Evolutionary conservation across 495 filamentous ascomycete genomes (phyloP).

Genomic region (Aspergillus coremiiformis): DNA sequence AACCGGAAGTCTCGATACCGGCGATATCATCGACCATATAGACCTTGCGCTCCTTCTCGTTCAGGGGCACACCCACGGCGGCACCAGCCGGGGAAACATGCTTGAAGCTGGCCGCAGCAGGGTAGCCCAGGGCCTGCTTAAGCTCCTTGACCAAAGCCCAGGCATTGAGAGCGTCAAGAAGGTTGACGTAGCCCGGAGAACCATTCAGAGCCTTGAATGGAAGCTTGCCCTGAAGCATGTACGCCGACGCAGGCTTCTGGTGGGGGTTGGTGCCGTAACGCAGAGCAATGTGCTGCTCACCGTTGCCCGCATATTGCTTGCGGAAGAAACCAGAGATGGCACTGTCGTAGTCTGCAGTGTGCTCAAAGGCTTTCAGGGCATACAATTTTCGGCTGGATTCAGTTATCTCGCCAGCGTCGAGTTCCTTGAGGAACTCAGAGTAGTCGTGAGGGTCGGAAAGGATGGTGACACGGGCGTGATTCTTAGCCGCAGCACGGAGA

Average conservation of each 20-base stretch:
- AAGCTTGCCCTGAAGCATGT: slow-evolving; percentile 58
- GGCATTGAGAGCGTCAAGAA: slow-evolving; percentile 91
- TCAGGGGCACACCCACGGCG: slow-evolving; percentile 82
- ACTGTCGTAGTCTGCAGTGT: slow-evolving; percentile 94
- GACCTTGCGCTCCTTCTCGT: slow-evolving; percentile 81
- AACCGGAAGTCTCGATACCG: slow-evolving; percentile 70
- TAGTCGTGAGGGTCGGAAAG: slow-evolving; percentile 91
- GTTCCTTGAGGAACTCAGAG: slow-evolving; percentile 83
- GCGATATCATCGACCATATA: slow-evolving; percentile 97
- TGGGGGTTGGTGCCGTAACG: slow-evolving; percentile 96
- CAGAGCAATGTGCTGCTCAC: slow-evolving; percentile 72
- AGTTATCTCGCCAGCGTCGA: slow-evolving; percentile 77
- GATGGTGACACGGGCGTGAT: slow-evolving; percentile 89
- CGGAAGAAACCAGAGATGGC: slow-evolving; percentile 97
- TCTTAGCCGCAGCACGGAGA: slow-evolving; percentile 94
- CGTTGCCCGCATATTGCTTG: slow-evolving; percentile 85
- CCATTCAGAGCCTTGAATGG: slow-evolving; percentile 97
- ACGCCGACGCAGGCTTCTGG: slow-evolving; percentile 90
- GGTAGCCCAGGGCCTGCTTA: slow-evolving; percentile 73
- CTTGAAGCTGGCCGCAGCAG: slow-evolving; percentile 98
- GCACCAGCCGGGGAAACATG: slow-evolving; percentile 96
- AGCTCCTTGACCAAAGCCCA: slow-evolving; percentile 97
- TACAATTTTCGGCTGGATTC: slow-evolving; percentile 76
- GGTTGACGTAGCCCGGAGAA: slow-evolving; percentile 91
- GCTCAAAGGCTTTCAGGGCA: slow-evolving; percentile 94